Percentiles rank a stretch among this genome's conserved stretches.
These are phyloP conservation scores for Podila clonocystis DNA, from an alignment of 192 early-diverging fungal species.

Conservation along the genomic window DNA sequence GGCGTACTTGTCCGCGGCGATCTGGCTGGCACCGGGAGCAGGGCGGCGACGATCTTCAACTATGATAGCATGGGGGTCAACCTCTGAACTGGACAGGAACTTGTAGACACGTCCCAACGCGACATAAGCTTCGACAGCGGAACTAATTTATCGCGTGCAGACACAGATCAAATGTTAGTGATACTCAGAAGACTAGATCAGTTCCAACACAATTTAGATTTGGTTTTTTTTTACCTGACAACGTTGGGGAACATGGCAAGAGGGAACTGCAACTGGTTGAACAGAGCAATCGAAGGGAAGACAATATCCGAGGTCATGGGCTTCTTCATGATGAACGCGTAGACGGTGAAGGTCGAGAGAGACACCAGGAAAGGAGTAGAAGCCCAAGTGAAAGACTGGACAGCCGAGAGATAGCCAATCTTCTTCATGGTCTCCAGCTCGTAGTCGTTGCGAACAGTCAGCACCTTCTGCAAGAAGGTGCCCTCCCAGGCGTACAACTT, in stretches of 20 bases:
- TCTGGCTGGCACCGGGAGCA: background rate
- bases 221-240: conserved; percentile 66
- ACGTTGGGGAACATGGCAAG: conserved; percentile 85
- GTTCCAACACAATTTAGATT: no score
- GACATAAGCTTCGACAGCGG: conserved; percentile 81
- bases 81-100: conserved; percentile 82
- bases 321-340: conserved; percentile 64
- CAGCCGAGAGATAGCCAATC: conserved; percentile 75
- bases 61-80: conserved; percentile 52
- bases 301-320: conserved; percentile 77
- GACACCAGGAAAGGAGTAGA: conserved; percentile 92
- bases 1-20: conserved; percentile 35
- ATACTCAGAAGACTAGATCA: no score
- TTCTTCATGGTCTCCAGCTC: conserved; percentile 83
- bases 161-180: no score
- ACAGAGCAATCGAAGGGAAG: conserved; percentile 90
- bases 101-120: conserved; percentile 80
- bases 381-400: conserved; percentile 81
- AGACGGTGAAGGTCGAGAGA: conserved; percentile 84
- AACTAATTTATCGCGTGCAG: conserved; percentile 1
- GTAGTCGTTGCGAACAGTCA: conserved; percentile 72
- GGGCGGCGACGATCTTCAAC: conserved; percentile 19
- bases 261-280: conserved; percentile 95
- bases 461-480: conserved; percentile 78
- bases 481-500: conserved; percentile 96